Conservation (phyloP, 2,329 filamentous ascomycete species). For the Anthostomella pinea region DNA sequence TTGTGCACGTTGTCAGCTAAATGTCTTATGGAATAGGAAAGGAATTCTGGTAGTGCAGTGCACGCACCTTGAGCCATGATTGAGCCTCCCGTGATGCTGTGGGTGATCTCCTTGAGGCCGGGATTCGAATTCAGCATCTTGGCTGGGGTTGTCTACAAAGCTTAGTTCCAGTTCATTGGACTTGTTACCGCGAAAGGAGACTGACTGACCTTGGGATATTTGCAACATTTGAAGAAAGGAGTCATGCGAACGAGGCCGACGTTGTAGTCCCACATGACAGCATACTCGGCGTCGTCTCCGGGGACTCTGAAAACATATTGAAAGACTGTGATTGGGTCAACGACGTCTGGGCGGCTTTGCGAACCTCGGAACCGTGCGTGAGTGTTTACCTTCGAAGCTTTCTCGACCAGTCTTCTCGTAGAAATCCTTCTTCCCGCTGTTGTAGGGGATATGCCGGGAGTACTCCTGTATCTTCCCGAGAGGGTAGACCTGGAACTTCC, state of each 20-base stretch:
- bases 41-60: slow-evolving; percentile 21
- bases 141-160: slow-evolving; percentile 73
- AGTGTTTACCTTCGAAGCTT: slow-evolving; percentile 76
- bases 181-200: slow-evolving; percentile 2
- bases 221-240: slow-evolving; percentile 87
- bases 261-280: slow-evolving; percentile 97
- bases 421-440: slow-evolving; percentile 90
- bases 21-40: neutral
- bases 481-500: slow-evolving; percentile 64
- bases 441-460: slow-evolving; percentile 83
- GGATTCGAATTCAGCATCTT: slow-evolving; percentile 77
- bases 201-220: slow-evolving; percentile 74
- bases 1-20: slow-evolving; percentile 6
- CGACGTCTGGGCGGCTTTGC: slow-evolving; percentile 4
- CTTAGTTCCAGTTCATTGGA: slow-evolving; percentile 3
- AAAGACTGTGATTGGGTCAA: slow-evolving; percentile 57
- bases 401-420: slow-evolving; percentile 81
- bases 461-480: slow-evolving; percentile 59
- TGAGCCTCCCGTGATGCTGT: slow-evolving; percentile 91
- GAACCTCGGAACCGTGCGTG: slow-evolving; percentile 3
- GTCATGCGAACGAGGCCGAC: slow-evolving; percentile 91
- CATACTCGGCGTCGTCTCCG: slow-evolving; percentile 63
- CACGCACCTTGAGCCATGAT: slow-evolving; percentile 82
- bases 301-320: slow-evolving; percentile 78
- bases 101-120: slow-evolving; percentile 82